Percentiles rank a stretch among this genome's conserved stretches.
Evolutionary conservation across 2,329 filamentous ascomycete genomes (phyloP).

Genomic region (Tolypocladium paradoxum): DNA sequence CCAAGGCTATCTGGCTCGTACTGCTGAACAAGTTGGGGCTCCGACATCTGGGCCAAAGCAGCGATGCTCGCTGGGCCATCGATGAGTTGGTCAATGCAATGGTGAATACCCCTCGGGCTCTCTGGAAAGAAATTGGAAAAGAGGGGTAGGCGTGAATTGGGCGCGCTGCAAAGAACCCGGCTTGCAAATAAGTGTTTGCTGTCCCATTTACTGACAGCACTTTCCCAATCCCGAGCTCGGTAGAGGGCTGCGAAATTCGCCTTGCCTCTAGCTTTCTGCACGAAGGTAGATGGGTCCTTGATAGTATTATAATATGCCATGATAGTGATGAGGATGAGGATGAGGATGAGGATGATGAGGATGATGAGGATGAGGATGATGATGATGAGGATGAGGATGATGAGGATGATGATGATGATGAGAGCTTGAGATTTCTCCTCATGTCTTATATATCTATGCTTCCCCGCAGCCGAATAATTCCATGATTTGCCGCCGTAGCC

Average conservation of each 20-base stretch:
- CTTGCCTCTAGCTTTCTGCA: background rate
- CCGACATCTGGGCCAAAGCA: background rate
- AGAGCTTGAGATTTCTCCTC: too few species aligned
- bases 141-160: background rate
- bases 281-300: constrained; percentile 1
- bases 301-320: constrained; percentile 1
- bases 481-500: too few species aligned
- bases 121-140: background rate
- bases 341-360: too few species aligned
- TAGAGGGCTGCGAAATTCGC: background rate
- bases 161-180: constrained; percentile 1
- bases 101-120: background rate
- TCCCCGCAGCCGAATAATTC: too few species aligned
- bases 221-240: background rate
- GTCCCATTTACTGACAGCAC: constrained; percentile 1
- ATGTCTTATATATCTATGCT: too few species aligned
- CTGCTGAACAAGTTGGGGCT: background rate
- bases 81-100: background rate
- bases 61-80: background rate
- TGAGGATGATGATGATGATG: too few species aligned
- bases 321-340: background rate
- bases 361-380: background rate
- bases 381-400: too few species aligned
- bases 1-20: background rate
- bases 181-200: constrained; percentile 1